Percentiles rank a stretch among this genome's conserved stretches.
These are phyloP conservation scores for Fagus crenata DNA, from an alignment of 306 rosid species.

Conservation along the genomic window DNA sequence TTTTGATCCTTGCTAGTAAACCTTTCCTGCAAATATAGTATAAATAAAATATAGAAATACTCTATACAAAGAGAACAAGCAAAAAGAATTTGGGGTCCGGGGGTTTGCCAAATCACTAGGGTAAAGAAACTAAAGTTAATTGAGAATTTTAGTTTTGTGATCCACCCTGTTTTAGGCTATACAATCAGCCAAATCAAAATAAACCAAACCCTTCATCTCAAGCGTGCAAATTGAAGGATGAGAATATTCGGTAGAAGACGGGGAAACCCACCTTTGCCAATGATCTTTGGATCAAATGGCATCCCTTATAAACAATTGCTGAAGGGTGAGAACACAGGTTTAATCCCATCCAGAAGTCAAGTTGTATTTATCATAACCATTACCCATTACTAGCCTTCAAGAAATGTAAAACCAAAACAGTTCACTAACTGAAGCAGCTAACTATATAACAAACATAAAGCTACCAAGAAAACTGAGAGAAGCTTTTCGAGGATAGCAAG, in stretches of 20 bases:
- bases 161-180: constrained; percentile 26
- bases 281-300: constrained; percentile 1
- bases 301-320: neutral
- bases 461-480: neutral
- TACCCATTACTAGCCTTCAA: constrained; percentile 4
- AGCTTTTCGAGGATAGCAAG: neutral
- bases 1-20: constrained; percentile 81
- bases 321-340: neutral
- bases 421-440: neutral
- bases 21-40: constrained; percentile 62
- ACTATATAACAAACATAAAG: neutral
- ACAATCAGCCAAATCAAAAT: constrained; percentile 7
- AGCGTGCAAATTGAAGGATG: neutral
- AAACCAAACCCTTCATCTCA: constrained; percentile 12
- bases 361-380: neutral
- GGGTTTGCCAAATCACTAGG: neutral
- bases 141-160: neutral
- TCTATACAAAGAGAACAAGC: constrained; percentile 14
- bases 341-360: neutral
- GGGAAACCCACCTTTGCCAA: neutral
- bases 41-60: constrained; percentile 11
- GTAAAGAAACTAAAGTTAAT: constrained; percentile 4
- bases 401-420: neutral
- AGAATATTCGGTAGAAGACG: neutral
- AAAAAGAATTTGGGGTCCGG: constrained; percentile 1